Conservation (phyloP, 768 basidiomycete species). For the Boletus reticuloceps region DNA sequence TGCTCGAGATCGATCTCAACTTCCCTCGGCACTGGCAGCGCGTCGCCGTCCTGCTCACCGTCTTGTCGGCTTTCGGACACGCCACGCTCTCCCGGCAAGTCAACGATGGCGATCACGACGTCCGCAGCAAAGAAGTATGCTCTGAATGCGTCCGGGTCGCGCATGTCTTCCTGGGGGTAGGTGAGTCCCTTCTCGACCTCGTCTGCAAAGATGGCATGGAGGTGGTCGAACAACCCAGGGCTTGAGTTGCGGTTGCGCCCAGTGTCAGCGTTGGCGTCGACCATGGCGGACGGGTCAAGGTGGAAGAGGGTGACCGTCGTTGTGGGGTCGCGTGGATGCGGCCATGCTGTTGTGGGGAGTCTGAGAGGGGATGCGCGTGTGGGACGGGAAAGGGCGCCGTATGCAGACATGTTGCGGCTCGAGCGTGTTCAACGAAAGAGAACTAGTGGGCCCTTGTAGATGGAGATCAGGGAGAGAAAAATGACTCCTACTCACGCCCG, state of each 20-base stretch:
- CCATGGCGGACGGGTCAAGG: conserved; percentile 30
- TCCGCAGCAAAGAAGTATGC: conserved; percentile 78
- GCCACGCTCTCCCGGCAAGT: not conserved
- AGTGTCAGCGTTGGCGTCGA: not conserved
- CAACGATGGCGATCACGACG: conserved; percentile 63
- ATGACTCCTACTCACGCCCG: no score
- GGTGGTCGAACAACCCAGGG: conserved; percentile 57
- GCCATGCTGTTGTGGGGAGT: conserved; percentile 52
- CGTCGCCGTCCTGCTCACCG: not conserved
- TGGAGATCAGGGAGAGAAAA: no score
- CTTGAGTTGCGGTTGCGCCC: no score
- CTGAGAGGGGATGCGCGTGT: conserved; percentile 27
- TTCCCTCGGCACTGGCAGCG: conserved; percentile 1
- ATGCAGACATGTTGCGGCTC: conserved; percentile 53
- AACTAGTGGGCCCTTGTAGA: not conserved
- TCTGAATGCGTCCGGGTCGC: conserved; percentile 55
- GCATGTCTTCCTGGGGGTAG: conserved; percentile 78
- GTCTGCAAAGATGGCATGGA: conserved; percentile 61
- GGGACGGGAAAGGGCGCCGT: conserved; percentile 54
- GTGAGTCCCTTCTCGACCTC: conserved; percentile 76
- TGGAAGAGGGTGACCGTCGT: conserved; percentile 35
- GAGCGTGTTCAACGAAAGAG: no score
- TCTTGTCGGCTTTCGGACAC: no score
- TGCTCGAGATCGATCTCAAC: conserved; percentile 37
- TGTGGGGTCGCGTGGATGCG: conserved; percentile 24